Conservation (phyloP, 2,329 filamentous ascomycete genomes). For the Didymella keratinophila region DNA sequence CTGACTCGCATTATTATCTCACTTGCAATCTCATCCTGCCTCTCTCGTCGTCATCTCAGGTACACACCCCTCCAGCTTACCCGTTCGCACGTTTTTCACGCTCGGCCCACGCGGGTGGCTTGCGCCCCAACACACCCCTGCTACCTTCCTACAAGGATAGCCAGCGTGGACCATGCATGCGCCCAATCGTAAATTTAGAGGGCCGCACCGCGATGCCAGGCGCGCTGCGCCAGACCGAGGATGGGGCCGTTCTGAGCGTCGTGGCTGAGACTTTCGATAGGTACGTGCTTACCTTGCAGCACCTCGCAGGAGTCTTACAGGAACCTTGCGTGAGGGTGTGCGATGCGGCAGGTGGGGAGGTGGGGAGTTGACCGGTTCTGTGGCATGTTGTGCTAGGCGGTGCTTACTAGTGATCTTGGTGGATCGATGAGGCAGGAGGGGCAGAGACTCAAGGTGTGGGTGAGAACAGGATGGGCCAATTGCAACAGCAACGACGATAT, state of each 20-base stretch:
- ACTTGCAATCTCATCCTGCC: background rate
- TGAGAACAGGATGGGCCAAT: background rate
- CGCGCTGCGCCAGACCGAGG: constrained; percentile 12
- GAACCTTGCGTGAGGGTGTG: background rate
- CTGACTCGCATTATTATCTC: background rate
- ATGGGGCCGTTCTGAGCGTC: constrained; percentile 3
- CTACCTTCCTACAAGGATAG: constrained; percentile 1
- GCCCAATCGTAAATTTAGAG: constrained; percentile 19
- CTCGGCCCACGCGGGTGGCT: constrained; percentile 15
- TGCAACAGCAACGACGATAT: background rate
- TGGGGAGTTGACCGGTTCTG: constrained; percentile 14
- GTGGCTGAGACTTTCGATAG: constrained; percentile 23
- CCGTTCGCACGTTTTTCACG: background rate
- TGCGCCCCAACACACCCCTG: constrained; percentile 7
- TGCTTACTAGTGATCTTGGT: constrained; percentile 8
- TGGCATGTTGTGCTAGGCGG: constrained; percentile 10
- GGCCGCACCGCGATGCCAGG: constrained; percentile 1
- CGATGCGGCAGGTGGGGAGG: background rate
- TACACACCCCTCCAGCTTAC: constrained; percentile 1
- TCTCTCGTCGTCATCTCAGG: background rate
- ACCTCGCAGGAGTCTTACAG: background rate
- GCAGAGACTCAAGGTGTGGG: background rate
- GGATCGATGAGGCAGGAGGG: constrained; percentile 1
- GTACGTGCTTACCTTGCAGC: constrained; percentile 16
- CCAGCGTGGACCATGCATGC: background rate